These are phyloP conservation scores for Pythium monospermum DNA, from an alignment of 352 stramenopile genomes.

Conservation along the genomic window DNA sequence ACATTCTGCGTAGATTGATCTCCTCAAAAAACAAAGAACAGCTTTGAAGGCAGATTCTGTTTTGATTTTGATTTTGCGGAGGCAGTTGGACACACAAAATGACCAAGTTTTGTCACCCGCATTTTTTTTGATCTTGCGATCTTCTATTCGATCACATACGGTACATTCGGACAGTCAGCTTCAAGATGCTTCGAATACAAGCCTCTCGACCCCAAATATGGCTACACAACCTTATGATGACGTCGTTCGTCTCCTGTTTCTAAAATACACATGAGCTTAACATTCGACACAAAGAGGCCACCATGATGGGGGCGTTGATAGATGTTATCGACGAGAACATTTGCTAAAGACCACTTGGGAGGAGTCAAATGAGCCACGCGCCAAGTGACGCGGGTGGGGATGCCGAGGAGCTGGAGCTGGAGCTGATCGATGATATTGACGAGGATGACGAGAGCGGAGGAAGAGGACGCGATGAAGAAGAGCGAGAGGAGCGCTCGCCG, in stretches of 20 bases:
- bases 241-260: no score
- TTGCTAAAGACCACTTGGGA: background rate
- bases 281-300: no score
- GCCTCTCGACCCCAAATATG: conserved; percentile 8
- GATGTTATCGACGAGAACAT: no score
- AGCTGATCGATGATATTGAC: conserved; percentile 10
- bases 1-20: conserved; percentile 49
- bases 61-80: background rate
- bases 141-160: conserved; percentile 8
- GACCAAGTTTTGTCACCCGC: no score
- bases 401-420: conserved; percentile 15
- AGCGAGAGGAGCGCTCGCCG: background rate
- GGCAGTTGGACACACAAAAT: conserved; percentile 6
- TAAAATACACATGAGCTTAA: no score
- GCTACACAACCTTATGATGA: no score
- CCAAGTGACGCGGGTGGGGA: conserved; percentile 19
- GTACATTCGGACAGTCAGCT: conserved; percentile 6
- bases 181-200: conserved; percentile 19
- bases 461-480: background rate
- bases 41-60: conserved; percentile 1
- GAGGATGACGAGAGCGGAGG: background rate
- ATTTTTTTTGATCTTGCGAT: no score
- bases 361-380: conserved; percentile 3
- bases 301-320: no score
- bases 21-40: no score